Evolutionary conservation across 106 monocot species (phyloP).

Genomic region (Allium sativum): DNA sequence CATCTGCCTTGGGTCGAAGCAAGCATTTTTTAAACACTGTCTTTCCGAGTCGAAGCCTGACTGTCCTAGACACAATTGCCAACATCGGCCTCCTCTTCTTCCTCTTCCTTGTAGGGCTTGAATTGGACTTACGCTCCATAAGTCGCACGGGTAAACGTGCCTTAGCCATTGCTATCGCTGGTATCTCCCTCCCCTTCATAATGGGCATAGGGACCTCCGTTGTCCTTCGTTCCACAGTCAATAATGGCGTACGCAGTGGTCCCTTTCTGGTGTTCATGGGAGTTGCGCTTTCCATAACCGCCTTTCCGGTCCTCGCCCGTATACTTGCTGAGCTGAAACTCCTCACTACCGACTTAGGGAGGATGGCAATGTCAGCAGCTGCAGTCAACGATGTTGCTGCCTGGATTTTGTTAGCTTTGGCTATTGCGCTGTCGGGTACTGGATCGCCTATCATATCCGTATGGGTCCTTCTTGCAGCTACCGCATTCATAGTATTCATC

Average conservation of each 20-base stretch:
- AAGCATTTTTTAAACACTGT: constrained; percentile 11
- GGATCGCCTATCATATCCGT: constrained; percentile 2
- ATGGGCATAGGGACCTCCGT: constrained; percentile 26
- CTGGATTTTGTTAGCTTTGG: constrained; percentile 41
- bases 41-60: constrained; percentile 25
- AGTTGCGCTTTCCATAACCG: constrained; percentile 15
- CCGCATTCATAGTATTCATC: constrained; percentile 8
- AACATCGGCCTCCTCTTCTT: constrained; percentile 57
- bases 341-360: constrained; percentile 23
- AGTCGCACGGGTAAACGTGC: constrained; percentile 32
- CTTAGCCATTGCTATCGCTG: constrained; percentile 28
- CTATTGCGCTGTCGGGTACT: constrained; percentile 30
- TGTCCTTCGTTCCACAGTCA: constrained; percentile 20
- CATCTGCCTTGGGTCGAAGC: constrained; percentile 40
- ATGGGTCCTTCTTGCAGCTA: constrained; percentile 15
- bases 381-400: constrained; percentile 39
- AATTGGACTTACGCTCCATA: constrained; percentile 33
- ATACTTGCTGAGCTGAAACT: constrained; percentile 16
- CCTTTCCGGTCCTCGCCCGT: constrained; percentile 17
- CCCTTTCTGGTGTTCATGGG: constrained; percentile 20
- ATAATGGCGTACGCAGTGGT: constrained; percentile 5
- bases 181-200: constrained; percentile 38
- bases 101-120: constrained; percentile 51
- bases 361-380: constrained; percentile 40
- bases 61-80: constrained; percentile 33